These are phyloP conservation scores for Zoysia matrella DNA, from an alignment of 202 grass and related monocot genomes.

Conservation along the genomic window DNA sequence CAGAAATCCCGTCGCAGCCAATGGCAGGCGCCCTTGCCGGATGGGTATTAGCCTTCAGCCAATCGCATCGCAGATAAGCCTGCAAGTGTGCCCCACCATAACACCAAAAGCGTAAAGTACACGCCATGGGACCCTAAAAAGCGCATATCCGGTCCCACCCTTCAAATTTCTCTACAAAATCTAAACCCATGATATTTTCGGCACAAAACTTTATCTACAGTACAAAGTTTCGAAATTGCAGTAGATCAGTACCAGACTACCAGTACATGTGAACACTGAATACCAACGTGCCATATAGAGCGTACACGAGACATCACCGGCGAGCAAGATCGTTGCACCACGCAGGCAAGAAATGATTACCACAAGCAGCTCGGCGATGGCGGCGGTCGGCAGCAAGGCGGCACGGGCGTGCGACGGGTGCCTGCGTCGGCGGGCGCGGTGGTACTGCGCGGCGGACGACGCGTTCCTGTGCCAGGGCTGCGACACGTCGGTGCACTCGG, in stretches of 20 bases:
- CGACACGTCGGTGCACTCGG: slow-evolving; percentile 90
- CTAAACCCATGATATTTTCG: slow-evolving; percentile 56
- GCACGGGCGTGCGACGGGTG: slow-evolving; percentile 84
- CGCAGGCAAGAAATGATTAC: slow-evolving; percentile 15
- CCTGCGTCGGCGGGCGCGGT: slow-evolving; percentile 70
- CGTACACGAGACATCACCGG: background rate
- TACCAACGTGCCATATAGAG: too few relatives aligned
- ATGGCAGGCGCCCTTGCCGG: slow-evolving; percentile 28
- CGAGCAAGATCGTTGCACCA: too few relatives aligned
- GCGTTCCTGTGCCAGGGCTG: slow-evolving; percentile 91
- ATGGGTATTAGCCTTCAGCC: slow-evolving; percentile 15
- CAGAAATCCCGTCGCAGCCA: slow-evolving; percentile 46
- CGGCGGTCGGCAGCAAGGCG: slow-evolving; percentile 62
- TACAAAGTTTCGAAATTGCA: background rate
- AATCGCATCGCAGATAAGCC: slow-evolving; percentile 55
- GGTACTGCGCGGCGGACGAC: slow-evolving; percentile 90
- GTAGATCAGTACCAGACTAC: background rate
- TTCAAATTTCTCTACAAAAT: slow-evolving; percentile 44
- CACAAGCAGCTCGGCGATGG: slow-evolving; percentile 54
- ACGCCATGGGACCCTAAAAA: slow-evolving; percentile 22
- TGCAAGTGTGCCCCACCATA: slow-evolving; percentile 27
- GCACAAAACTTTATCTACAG: slow-evolving; percentile 9
- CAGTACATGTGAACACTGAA: slow-evolving; percentile 13
- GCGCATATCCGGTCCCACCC: background rate
- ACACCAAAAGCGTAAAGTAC: slow-evolving; percentile 49